Percentiles rank a stretch among this genome's conserved stretches.
Conservation (phyloP, 257 asterid species). For the Solanum dulcamara region DNA sequence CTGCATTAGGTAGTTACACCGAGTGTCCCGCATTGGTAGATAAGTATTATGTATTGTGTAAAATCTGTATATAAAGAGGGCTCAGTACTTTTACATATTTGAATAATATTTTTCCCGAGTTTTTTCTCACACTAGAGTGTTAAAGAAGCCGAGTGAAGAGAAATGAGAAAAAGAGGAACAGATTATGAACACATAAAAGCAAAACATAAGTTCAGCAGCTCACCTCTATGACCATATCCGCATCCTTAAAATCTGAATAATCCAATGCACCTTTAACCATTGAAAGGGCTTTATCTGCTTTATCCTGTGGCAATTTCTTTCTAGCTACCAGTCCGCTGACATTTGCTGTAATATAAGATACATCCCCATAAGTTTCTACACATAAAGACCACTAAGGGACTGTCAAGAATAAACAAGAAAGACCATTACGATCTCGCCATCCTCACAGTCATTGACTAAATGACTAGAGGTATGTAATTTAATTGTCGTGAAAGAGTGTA, state of each 20-base stretch:
- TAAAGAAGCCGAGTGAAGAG: not conserved
- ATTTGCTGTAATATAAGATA: conserved; percentile 44
- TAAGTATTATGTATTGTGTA: not conserved
- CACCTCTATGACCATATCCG: conserved; percentile 97
- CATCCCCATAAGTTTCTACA: not conserved
- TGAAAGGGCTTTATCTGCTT: conserved; percentile 62
- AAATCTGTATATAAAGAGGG: not conserved
- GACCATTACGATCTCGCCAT: not conserved
- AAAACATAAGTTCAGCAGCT: not conserved
- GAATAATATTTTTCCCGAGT: not conserved
- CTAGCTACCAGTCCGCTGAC: conserved; percentile 63
- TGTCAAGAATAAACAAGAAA: not conserved
- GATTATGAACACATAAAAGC: not conserved
- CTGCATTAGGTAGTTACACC: not conserved
- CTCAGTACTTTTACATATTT: not conserved
- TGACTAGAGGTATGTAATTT: not conserved
- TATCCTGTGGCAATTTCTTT: conserved; percentile 55
- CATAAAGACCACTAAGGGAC: not conserved
- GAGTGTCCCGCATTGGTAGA: not conserved
- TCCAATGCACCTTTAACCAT: conserved; percentile 70
- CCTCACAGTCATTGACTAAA: not conserved
- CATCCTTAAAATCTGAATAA: conserved; percentile 72
- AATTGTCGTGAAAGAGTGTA: not conserved
- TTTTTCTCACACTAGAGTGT: not conserved
- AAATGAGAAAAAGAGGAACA: not conserved